Base-by-base conservation (phyloP, 805 yeast species). In the Nakazawaea pomicola region DNA sequence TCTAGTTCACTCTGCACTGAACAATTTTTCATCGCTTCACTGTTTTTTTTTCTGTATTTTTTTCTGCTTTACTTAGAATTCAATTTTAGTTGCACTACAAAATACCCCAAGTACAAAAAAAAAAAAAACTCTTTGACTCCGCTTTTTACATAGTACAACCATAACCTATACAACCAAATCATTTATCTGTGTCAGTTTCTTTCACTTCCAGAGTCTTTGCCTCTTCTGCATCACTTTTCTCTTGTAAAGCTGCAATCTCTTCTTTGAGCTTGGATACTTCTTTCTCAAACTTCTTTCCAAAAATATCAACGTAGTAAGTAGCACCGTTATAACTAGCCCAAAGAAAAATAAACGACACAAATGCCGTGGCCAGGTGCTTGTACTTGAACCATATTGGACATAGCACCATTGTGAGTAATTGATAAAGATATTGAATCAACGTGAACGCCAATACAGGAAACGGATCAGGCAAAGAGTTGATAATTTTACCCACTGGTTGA, bases 261-360 rank as follows among this genome's bases (percentile, higher is more conserved):
- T 60, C 58, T 58, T 79, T 83, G 53, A 91, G 66, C 51, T 76
- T 76, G 19, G 67, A 62, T 18, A 91, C 89, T 58, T 93, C 96
- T 53, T 83, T 86, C 54, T 89, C 95, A 54, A 89, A 80, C 49
- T 90, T 75, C 57, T 80, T 83, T 16, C 98, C 98, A 62, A 89
- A 93, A 38, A 83, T 82, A 53, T 91, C 98, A 43, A 93, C 72
- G 58, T 91, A 91, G 57, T 87, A 91, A 0, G 95, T 87, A 2
- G 98, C 99, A 21, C 99, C 99, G 50, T 93, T 90, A 58, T 83
- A 88, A 31, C 89, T 70, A 1, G 98, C 95, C 58, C 77, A 72
- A 34, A 80, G 58, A 51, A 90, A 89, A n/a, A 91, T 86, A 38
- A 74, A 69, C 2, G 76, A 61, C 48, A 91, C 70, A 54, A 89